Conservation (phyloP, 352 stramenopile species). For the Phytopythium boreale region DNA sequence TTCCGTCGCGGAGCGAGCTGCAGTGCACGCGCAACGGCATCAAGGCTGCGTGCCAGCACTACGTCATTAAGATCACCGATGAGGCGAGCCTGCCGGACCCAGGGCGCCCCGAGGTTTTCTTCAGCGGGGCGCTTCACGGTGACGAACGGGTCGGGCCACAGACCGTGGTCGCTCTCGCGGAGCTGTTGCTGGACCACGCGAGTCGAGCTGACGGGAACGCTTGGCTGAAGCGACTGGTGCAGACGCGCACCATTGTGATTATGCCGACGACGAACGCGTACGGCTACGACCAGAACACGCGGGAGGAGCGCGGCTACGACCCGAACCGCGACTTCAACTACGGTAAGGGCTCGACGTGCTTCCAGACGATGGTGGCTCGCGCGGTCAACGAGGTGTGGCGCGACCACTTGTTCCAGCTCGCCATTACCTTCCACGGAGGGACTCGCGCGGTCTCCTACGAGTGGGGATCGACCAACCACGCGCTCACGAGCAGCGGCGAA, state of each 20-base stretch:
- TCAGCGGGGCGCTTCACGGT: constrained; percentile 93
- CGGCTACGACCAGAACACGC: constrained; percentile 82
- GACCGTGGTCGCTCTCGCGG: constrained; percentile 67
- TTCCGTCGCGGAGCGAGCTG: constrained; percentile 50
- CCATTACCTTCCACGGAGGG: constrained; percentile 96
- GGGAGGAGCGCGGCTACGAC: constrained; percentile 85
- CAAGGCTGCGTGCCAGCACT: constrained; percentile 60
- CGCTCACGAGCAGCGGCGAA: constrained; percentile 24
- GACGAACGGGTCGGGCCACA: constrained; percentile 93
- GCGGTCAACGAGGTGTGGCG: constrained; percentile 95
- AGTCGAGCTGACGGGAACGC: constrained; percentile 33
- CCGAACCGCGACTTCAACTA: constrained; percentile 98
- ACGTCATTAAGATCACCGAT: constrained; percentile 85
- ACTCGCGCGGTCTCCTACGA: constrained; percentile 95
- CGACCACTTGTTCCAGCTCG: constrained; percentile 94
- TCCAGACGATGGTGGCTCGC: constrained; percentile 92
- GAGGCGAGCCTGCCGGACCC: constrained; percentile 53
- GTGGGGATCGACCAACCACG: constrained; percentile 91
- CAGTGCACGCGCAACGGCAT: constrained; percentile 38
- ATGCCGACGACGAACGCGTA: constrained; percentile 92
- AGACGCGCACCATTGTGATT: constrained; percentile 71
- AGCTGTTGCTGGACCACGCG: constrained; percentile 61
- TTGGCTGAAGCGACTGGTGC: constrained; percentile 73
- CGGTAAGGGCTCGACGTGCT: constrained; percentile 80
- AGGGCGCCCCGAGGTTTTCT: constrained; percentile 90